Evolutionary conservation across 192 early-diverging fungal genomes (phyloP).

Genomic region (Backusella tuberculispora): DNA sequence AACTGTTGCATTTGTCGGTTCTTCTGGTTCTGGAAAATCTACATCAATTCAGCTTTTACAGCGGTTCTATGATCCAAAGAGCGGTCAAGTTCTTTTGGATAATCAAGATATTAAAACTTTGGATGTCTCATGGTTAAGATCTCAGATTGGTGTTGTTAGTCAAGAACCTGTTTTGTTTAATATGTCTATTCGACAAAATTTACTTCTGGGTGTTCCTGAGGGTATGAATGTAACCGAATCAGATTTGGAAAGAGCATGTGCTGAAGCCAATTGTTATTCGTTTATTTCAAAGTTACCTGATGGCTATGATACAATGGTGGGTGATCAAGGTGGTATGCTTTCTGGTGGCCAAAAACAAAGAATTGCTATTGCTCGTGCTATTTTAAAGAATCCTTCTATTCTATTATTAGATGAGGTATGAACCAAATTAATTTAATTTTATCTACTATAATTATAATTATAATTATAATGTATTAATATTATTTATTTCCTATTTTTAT

Average conservation of each 20-base stretch:
- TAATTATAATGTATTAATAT: too few relatives aligned
- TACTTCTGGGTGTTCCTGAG: slow-evolving; percentile 59
- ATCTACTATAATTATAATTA: not conserved
- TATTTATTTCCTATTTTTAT: too few relatives aligned
- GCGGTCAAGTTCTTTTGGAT: slow-evolving; percentile 69
- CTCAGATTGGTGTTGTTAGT: slow-evolving; percentile 84
- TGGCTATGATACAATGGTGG: slow-evolving; percentile 81
- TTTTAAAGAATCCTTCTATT: slow-evolving; percentile 84
- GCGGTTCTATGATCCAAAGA: slow-evolving; percentile 75
- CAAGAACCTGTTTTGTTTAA: slow-evolving; percentile 93
- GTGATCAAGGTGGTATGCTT: slow-evolving; percentile 73
- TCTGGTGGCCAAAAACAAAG: slow-evolving; percentile 96
- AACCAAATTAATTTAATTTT: not conserved
- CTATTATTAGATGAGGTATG: slow-evolving; percentile 76
- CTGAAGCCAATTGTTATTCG: slow-evolving; percentile 72
- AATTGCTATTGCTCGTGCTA: slow-evolving; percentile 91
- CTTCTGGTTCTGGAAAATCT: slow-evolving; percentile 83
- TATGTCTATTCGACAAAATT: slow-evolving; percentile 75
- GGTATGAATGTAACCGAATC: slow-evolving; percentile 42
- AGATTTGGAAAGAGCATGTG: slow-evolving; percentile 71
- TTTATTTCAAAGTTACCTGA: slow-evolving; percentile 86
- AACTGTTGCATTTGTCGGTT: slow-evolving; percentile 87
- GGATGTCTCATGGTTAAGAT: slow-evolving; percentile 81
- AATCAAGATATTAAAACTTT: slow-evolving; percentile 71
- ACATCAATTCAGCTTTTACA: slow-evolving; percentile 86